Evolutionary conservation across 2,329 filamentous ascomycete species (phyloP).

Genomic region (Ascosphaera pollenicola): DNA sequence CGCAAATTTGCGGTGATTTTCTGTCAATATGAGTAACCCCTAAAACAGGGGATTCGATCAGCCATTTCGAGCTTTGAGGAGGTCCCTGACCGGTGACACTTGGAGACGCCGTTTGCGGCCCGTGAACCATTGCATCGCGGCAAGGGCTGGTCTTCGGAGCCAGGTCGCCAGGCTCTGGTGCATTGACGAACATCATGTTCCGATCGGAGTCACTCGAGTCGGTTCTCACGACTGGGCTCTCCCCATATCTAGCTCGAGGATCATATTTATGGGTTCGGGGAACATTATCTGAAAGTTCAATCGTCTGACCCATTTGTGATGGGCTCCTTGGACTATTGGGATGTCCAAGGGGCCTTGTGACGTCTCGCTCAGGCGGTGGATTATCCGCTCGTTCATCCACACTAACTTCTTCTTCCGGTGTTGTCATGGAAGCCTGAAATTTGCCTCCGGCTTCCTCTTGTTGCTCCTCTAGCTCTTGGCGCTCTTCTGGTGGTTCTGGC

Average conservation of each 20-base stretch:
- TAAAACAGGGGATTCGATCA: too few species aligned
- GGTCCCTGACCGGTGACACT: too few species aligned
- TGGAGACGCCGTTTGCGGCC: too few species aligned
- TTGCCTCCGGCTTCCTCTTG: background rate
- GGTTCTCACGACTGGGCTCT: background rate
- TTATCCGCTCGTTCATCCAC: background rate
- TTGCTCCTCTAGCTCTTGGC: background rate
- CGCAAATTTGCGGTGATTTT: too few species aligned
- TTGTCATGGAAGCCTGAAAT: background rate
- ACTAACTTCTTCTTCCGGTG: background rate
- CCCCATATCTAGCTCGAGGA: background rate
- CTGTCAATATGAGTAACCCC: too few species aligned
- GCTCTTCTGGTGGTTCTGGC: background rate
- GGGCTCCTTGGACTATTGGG: background rate
- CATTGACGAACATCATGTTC: slow-evolving; percentile 2
- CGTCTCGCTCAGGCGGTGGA: background rate
- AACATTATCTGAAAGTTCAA: background rate
- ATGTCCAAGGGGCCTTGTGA: too few species aligned
- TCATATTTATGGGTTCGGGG: background rate
- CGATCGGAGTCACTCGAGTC: background rate
- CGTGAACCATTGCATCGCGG: too few species aligned
- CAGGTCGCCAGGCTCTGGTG: slow-evolving; percentile 3
- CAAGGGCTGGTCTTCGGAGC: slow-evolving; percentile 4
- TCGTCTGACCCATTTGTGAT: background rate
- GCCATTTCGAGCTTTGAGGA: too few species aligned